Conservation (phyloP, 1,284 basidiomycete species). For the Moesziomyces globuligerus region DNA sequence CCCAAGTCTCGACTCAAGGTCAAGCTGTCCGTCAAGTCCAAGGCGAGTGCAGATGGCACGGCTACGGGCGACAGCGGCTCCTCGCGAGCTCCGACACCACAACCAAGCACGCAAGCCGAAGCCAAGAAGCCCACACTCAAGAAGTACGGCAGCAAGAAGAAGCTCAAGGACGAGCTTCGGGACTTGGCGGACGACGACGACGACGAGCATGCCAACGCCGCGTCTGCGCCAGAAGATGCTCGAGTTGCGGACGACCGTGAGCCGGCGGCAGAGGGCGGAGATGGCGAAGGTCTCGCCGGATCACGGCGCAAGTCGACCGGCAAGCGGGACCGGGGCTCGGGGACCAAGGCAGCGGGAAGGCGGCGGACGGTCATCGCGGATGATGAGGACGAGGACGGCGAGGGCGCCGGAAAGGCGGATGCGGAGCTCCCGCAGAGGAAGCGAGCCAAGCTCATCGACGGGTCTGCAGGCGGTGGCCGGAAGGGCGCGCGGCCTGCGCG, state of each 20-base stretch:
- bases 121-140: constrained; percentile 21
- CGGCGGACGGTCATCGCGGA: constrained; percentile 15
- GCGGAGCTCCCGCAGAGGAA: constrained; percentile 20
- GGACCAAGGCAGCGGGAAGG: constrained; percentile 11
- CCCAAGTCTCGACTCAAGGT: too few species aligned
- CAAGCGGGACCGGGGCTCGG: constrained; percentile 12
- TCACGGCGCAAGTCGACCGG: neutral
- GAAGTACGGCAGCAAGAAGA: constrained; percentile 4
- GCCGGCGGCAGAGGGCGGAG: constrained; percentile 2
- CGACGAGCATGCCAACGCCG: neutral
- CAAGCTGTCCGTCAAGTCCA: constrained; percentile 4
- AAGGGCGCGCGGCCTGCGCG: constrained; percentile 3
- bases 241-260: constrained; percentile 7
- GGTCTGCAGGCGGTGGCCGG: neutral
- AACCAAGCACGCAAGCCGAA: neutral
- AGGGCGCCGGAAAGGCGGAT: neutral
- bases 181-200: constrained; percentile 21
- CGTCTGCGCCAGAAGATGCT: constrained; percentile 4
- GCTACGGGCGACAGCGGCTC: constrained; percentile 11
- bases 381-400: constrained; percentile 24
- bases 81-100: constrained; percentile 17
- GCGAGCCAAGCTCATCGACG: constrained; percentile 16
- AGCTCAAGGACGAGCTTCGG: constrained; percentile 17
- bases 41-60: constrained; percentile 4
- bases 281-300: neutral